Conservation (phyloP, 2,329 filamentous ascomycete species). For the Pseudogymnoascus sp. region DNA sequence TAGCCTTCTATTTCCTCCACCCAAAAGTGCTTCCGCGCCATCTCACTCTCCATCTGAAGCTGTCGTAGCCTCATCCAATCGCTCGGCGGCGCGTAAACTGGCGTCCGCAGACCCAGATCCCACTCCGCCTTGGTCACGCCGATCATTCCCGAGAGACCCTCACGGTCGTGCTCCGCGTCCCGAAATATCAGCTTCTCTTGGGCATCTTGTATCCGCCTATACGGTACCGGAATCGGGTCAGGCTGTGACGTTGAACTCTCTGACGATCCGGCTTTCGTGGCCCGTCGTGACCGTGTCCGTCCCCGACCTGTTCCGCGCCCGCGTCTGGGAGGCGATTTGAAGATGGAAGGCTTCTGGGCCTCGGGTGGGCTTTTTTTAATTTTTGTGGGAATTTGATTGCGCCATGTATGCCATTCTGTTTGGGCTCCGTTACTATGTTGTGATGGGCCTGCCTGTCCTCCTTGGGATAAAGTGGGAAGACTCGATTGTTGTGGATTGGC, state of each 20-base stretch:
- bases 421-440: background rate
- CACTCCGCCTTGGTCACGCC: background rate
- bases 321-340: background rate
- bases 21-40: background rate
- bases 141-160: background rate
- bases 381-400: background rate
- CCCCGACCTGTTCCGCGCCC: background rate
- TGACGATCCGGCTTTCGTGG: background rate
- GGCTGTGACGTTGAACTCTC: background rate
- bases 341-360: background rate
- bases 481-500: background rate
- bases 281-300: background rate
- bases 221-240: background rate
- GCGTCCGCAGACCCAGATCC: background rate
- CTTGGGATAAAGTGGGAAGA: too few species aligned
- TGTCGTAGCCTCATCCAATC: background rate
- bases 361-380: background rate
- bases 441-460: too few species aligned
- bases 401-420: background rate
- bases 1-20: background rate
- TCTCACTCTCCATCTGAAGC: background rate
- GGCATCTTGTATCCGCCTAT: background rate
- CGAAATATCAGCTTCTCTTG: background rate
- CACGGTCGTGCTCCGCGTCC: background rate
- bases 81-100: background rate